Conservation (phyloP, 768 basidiomycete genomes). For the Suillus luteus region DNA sequence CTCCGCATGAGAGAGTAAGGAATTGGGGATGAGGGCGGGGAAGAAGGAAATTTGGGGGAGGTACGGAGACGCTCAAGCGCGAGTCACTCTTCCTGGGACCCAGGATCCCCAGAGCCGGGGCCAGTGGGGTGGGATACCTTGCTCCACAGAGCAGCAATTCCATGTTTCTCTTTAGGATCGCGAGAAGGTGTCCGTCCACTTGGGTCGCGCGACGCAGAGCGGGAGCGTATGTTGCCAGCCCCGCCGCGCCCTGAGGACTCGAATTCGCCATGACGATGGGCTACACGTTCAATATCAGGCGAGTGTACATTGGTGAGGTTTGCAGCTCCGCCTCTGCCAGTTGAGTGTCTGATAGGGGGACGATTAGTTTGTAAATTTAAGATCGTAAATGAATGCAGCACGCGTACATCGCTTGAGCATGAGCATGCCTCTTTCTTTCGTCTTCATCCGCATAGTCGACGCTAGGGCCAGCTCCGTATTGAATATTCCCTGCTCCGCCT, state of each 20-base stretch:
- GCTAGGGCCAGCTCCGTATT: constrained; percentile 28
- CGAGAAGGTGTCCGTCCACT: constrained; percentile 25
- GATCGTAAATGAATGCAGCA: neutral
- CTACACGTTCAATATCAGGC: constrained; percentile 40
- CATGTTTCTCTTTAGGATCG: constrained; percentile 27
- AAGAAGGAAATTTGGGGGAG: neutral
- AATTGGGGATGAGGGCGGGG: neutral
- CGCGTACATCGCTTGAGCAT: constrained; percentile 45
- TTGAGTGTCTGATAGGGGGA: constrained; percentile 52
- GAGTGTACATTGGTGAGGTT: constrained; percentile 48
- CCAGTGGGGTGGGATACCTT: constrained; percentile 27
- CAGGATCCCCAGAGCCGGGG: neutral
- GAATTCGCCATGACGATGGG: constrained; percentile 28
- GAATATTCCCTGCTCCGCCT: constrained; percentile 65
- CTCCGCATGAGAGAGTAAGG: constrained; percentile 6
- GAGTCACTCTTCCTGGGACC: neutral
- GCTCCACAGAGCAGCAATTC: constrained; percentile 32
- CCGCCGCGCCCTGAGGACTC: constrained; percentile 62
- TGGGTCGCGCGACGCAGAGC: constrained; percentile 37
- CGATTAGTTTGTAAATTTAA: constrained; percentile 11
- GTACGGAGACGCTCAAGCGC: constrained; percentile 4
- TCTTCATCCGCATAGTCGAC: constrained; percentile 35
- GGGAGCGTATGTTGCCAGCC: constrained; percentile 57
- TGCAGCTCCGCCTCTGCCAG: constrained; percentile 68
- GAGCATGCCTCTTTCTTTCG: constrained; percentile 33